A percentile compares a stretch with the other conserved stretches of the same genome.
These are phyloP conservation scores for Sonneratia alba DNA, from an alignment of 345 rosid genomes.

Conservation along the genomic window DNA sequence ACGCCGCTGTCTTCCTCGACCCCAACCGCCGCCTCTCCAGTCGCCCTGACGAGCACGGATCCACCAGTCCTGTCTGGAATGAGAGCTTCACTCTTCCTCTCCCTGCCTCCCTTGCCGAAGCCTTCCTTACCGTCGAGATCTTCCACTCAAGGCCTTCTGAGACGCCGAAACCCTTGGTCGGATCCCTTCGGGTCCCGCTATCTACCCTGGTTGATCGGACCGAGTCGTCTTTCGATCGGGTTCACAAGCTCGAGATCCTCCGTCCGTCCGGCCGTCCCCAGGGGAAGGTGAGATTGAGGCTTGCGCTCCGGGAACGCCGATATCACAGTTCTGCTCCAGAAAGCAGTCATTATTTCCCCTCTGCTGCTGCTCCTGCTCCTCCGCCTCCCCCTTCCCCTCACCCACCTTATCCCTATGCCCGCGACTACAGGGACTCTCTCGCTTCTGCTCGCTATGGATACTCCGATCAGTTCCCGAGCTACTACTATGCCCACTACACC, in stretches of 20 bases:
- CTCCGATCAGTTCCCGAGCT: conserved; percentile 6
- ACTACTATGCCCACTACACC: conserved; percentile 4
- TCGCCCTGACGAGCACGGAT: conserved; percentile 22
- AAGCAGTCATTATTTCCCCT: conserved; percentile 9
- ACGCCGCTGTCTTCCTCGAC: conserved; percentile 42
- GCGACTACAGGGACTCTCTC: conserved; percentile 14
- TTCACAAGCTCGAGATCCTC: conserved; percentile 23
- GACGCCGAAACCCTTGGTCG: conserved; percentile 45
- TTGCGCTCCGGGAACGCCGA: conserved; percentile 33
- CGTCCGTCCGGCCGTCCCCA: conserved; percentile 62
- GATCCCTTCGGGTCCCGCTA: conserved; percentile 30
- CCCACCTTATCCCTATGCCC: conserved; percentile 15
- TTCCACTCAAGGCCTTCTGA: conserved; percentile 51
- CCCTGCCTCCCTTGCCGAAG: conserved; percentile 9
- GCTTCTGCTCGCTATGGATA: not conserved
- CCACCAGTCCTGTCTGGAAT: conserved; percentile 23
- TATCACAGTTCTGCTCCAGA: conserved; percentile 17
- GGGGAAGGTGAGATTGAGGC: conserved; percentile 42
- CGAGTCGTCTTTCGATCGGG: conserved; percentile 10
- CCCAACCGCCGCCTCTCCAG: conserved; percentile 36
- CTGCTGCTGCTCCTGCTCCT: conserved; percentile 14
- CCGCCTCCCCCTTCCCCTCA: conserved; percentile 11
- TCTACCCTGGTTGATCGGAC: conserved; percentile 19
- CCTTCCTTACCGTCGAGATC: conserved; percentile 36
- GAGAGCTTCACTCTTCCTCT: conserved; percentile 17